phyloP scores from a whole-genome alignment of 78 protist genomes.

The Dictyostelium intermedium region DNA sequence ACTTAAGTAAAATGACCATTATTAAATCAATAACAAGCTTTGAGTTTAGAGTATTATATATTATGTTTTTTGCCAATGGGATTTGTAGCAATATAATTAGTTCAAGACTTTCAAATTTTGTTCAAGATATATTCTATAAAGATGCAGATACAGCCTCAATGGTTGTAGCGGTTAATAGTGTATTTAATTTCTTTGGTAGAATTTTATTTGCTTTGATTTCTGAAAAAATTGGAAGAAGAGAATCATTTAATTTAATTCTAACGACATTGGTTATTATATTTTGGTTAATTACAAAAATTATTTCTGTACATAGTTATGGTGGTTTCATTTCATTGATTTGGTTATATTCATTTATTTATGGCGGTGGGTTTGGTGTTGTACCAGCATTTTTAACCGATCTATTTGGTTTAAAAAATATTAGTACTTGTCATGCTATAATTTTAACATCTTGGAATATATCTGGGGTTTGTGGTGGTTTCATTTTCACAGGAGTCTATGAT shows the following conservation, averaged over 20 bases:
- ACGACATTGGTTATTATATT: background rate
- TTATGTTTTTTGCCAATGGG: slow-evolving; percentile 47
- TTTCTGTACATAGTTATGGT: background rate
- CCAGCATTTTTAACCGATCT: slow-evolving; percentile 80
- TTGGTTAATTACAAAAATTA: background rate
- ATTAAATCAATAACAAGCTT: background rate
- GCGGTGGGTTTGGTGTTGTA: slow-evolving; percentile 55
- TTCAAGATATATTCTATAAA: slow-evolving; percentile 71
- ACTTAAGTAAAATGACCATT: background rate
- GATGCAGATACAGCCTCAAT: slow-evolving; percentile 46
- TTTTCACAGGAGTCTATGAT: slow-evolving; percentile 14
- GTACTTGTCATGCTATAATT: slow-evolving; percentile 65
- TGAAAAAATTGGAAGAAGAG: slow-evolving; percentile 63
- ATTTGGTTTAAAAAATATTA: slow-evolving; percentile 69
- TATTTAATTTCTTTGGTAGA: slow-evolving; percentile 79
- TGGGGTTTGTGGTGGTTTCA: slow-evolving; percentile 32
- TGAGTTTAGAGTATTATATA: slow-evolving; percentile 65
- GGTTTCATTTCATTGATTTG: slow-evolving; percentile 3
- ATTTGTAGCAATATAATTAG: slow-evolving; percentile 54
- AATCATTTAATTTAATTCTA: slow-evolving; percentile 8
- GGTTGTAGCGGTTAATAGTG: slow-evolving; percentile 67
- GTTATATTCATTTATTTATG: slow-evolving; percentile 10
- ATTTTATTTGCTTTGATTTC: slow-evolving; percentile 19
- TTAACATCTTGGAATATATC: background rate
- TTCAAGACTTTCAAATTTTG: slow-evolving; percentile 58